Evolutionary conservation across 176 grass and related monocot genomes (phyloP).

Genomic region (Musa itinerans): DNA sequence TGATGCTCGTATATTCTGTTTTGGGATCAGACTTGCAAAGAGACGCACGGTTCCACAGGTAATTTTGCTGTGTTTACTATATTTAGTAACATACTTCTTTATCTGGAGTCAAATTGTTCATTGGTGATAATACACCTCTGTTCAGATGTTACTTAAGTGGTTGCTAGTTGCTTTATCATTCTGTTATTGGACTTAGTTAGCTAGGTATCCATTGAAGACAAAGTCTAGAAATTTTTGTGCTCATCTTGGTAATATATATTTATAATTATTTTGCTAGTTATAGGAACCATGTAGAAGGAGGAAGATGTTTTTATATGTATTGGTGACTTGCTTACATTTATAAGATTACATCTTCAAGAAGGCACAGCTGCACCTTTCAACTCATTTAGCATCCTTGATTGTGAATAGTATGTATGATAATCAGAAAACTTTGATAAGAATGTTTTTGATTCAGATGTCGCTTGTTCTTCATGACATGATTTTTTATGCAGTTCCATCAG

Average conservation of each 20-base stretch:
- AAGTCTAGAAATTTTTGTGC: not conserved
- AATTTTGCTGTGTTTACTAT: not conserved
- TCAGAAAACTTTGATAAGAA: too few species aligned
- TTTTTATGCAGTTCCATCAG: not conserved
- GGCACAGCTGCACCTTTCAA: too few species aligned
- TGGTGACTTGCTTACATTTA: too few species aligned
- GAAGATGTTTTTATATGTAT: too few species aligned
- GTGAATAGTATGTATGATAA: too few species aligned
- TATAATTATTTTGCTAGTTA: too few species aligned
- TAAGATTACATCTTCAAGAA: too few species aligned
- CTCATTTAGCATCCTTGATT: too few species aligned
- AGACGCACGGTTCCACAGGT: constrained; percentile 52
- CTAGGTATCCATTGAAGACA: not conserved
- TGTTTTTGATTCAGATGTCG: too few species aligned
- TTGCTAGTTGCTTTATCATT: not conserved
- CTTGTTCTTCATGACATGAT: not conserved
- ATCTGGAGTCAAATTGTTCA: not conserved
- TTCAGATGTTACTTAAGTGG: not conserved
- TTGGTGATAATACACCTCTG: not conserved
- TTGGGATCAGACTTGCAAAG: constrained; percentile 66
- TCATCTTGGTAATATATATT: not conserved
- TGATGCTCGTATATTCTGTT: constrained; percentile 57
- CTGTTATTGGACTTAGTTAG: not conserved
- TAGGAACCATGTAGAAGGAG: too few species aligned
- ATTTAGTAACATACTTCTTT: not conserved